Evolutionary conservation across 1,139 yeast species (phyloP).

Genomic region (Protomyces inouyei): DNA sequence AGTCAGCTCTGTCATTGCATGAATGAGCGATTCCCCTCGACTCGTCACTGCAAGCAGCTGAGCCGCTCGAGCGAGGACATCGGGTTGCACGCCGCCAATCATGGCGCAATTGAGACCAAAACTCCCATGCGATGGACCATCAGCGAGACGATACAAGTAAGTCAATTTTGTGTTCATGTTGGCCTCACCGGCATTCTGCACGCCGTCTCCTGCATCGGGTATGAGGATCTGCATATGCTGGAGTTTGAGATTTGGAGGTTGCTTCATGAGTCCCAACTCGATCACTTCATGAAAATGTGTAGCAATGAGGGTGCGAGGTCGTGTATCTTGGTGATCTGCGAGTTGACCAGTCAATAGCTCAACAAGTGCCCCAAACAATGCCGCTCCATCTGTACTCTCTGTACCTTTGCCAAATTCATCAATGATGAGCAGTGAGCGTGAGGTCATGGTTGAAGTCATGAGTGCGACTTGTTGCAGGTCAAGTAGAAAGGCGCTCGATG

Average conservation of each 20-base stretch:
- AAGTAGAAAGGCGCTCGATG: conserved; percentile 70
- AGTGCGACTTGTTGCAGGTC: conserved; percentile 96
- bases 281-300: conserved; percentile 45
- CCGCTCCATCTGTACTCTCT: conserved; percentile 57
- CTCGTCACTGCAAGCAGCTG: conserved; percentile 30
- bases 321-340: conserved; percentile 38
- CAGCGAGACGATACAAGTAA: conserved; percentile 32
- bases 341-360: conserved; percentile 34
- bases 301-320: conserved; percentile 33
- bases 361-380: conserved; percentile 44
- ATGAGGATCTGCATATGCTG: conserved; percentile 34
- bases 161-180: conserved; percentile 25
- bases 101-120: conserved; percentile 36
- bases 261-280: conserved; percentile 4
- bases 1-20: conserved; percentile 28
- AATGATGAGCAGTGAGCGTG: conserved; percentile 77
- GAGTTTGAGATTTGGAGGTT: conserved; percentile 10
- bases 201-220: conserved; percentile 15
- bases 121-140: conserved; percentile 33
- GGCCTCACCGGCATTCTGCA: not conserved
- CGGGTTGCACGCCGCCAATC: conserved; percentile 33
- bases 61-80: conserved; percentile 33
- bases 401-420: conserved; percentile 98
- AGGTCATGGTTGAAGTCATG: conserved; percentile 77
- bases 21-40: conserved; percentile 33